A percentile compares a stretch with the other conserved stretches of the same genome.
Evolutionary conservation across 495 filamentous ascomycete species (phyloP).

Genomic region (Neurospora tetrasperma): DNA sequence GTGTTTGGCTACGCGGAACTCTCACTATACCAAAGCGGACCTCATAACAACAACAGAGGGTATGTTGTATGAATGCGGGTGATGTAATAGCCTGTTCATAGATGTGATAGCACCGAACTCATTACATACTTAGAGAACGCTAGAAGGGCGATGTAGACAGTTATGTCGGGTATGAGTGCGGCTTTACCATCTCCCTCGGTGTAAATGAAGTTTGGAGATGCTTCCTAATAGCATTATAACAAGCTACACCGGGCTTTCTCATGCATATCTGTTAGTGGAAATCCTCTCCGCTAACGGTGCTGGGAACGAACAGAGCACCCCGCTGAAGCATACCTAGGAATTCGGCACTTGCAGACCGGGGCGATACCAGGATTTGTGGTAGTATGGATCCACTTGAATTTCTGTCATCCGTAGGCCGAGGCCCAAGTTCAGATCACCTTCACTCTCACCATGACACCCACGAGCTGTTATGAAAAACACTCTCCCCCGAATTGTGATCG

Average conservation of each 20-base stretch:
- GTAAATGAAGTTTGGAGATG: background rate
- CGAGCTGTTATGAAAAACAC: background rate
- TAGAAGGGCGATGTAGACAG: no score
- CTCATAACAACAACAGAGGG: no score
- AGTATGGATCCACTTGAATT: background rate
- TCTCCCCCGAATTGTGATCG: background rate
- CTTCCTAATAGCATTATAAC: background rate
- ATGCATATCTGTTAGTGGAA: background rate
- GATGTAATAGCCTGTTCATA: no score
- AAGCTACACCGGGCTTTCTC: background rate
- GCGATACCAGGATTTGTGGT: background rate
- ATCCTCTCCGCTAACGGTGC: background rate
- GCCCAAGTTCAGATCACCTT: background rate
- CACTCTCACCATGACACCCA: background rate
- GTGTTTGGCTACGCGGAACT: no score
- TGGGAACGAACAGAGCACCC: background rate
- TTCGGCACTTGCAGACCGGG: background rate
- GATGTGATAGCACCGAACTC: no score
- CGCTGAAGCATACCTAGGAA: background rate
- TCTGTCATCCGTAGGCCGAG: background rate
- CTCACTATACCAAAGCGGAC: no score
- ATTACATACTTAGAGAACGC: no score
- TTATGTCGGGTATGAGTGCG: no score
- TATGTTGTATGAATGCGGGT: no score
- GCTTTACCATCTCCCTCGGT: background rate